Evolutionary conservation across 768 basidiomycete genomes (phyloP), one percentile per base, ranked within the genome.

Genomic region (Auricularia cornea): DNA sequence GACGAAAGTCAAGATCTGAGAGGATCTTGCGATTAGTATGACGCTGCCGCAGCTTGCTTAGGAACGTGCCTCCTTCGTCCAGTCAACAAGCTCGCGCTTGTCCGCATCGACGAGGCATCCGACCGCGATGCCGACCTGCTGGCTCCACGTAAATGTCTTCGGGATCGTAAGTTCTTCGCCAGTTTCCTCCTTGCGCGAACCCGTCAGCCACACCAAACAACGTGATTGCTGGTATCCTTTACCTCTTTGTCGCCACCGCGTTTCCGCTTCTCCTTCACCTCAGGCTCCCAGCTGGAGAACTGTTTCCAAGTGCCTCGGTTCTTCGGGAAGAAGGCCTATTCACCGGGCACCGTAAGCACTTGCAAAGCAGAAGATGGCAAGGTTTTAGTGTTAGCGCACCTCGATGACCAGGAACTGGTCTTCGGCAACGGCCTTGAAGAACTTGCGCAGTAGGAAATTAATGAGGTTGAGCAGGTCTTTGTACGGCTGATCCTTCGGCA

Each of bases 401-500:
- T 98, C 94, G 65, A 98, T 82, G 64, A 92, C 83, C 57, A 98
- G 79, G 77, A 98, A 90, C 0, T 91, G 81, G 65, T 97, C 89
- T 66, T 92, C 86, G 61, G 84, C 82, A 59, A 94, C 80, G 6
- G 87, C 84, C 73, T 97, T 98, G 85, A 99, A 98, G 80, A 98
- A 98, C 71, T 89, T 87, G 29, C 92, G 85, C 64, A 98, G 80
- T 65, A 98, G 80, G 75, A 83, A 99, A 69, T 86, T 90, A 77
- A 98, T 86, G 38, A 98, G 76, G 62, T 83, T 81, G 62, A 92
- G 73, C 59, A 98, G 84, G 74, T 98, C 97, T 68, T 89, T 89
- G 78, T 84, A 81, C 1, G 92, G 80, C 66, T 86, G 86, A 59
- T 90, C 88, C 61, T 84, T 85, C 63, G 94, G 92, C 62, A 93